Conservation (phyloP, 805 yeast genomes). For the Lachancea quebecensis region DNA sequence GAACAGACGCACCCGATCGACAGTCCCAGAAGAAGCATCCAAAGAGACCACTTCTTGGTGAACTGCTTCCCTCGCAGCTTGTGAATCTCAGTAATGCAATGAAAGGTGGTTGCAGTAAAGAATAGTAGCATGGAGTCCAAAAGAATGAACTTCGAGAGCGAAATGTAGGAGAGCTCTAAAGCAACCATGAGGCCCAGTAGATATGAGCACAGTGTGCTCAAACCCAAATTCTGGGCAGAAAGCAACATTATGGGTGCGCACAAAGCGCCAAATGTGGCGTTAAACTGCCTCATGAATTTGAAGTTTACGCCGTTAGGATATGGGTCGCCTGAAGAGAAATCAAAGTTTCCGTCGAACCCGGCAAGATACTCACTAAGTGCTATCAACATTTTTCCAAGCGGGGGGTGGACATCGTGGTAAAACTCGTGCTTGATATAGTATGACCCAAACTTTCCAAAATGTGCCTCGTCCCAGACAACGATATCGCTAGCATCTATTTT, state of each 20-base stretch:
- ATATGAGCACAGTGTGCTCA: slow-evolving; percentile 66
- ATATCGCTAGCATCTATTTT: slow-evolving; percentile 60
- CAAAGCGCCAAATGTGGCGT: slow-evolving; percentile 74
- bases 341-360: slow-evolving; percentile 83
- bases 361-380: slow-evolving; percentile 83
- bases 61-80: slow-evolving; percentile 48
- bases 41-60: slow-evolving; percentile 61
- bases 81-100: slow-evolving; percentile 66
- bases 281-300: slow-evolving; percentile 80
- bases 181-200: slow-evolving; percentile 72
- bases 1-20: slow-evolving; percentile 79
- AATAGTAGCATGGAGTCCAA: slow-evolving; percentile 87
- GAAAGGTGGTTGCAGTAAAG: slow-evolving; percentile 80
- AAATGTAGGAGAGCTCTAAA: slow-evolving; percentile 75
- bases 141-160: slow-evolving; percentile 81
- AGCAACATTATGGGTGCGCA: slow-evolving; percentile 84
- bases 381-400: slow-evolving; percentile 87
- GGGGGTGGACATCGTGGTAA: slow-evolving; percentile 97
- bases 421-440: slow-evolving; percentile 82
- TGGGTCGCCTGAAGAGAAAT: slow-evolving; percentile 71
- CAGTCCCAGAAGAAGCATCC: slow-evolving; percentile 58
- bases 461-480: slow-evolving; percentile 98
- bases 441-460: slow-evolving; percentile 94
- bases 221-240: slow-evolving; percentile 72
- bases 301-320: slow-evolving; percentile 77